Percentiles rank a stretch among this genome's conserved stretches.
phyloP scores from a whole-genome alignment of 768 basidiomycete genomes.

The Amanita phalloides region DNA sequence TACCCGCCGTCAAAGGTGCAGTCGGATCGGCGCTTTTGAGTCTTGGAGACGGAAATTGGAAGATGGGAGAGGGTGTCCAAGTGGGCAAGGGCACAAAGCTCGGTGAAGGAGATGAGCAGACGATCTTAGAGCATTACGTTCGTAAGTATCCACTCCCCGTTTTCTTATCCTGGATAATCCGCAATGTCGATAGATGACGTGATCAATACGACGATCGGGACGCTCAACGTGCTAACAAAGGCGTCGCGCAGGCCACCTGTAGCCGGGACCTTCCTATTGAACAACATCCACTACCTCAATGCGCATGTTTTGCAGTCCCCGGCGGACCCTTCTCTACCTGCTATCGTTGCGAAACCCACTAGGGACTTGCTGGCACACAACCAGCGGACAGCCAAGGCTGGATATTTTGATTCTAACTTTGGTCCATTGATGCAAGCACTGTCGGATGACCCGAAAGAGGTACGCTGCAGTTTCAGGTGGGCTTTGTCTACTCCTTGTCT shows the following conservation, averaged over 20 bases:
- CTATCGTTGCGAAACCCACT: constrained; percentile 50
- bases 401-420: constrained; percentile 78
- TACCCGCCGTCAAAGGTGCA: constrained; percentile 62
- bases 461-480: constrained; percentile 8
- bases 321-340: constrained; percentile 29
- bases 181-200: constrained; percentile 47
- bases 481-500: not conserved
- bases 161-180: not conserved
- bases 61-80: constrained; percentile 76
- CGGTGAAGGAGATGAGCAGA: constrained; percentile 43
- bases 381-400: constrained; percentile 74
- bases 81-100: constrained; percentile 39
- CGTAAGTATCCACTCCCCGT: constrained; percentile 33
- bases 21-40: constrained; percentile 55
- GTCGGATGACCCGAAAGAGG: constrained; percentile 53
- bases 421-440: constrained; percentile 63
- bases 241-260: constrained; percentile 51
- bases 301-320: constrained; percentile 46
- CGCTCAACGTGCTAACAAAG: constrained; percentile 53
- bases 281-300: constrained; percentile 67
- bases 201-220: constrained; percentile 51
- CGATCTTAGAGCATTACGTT: constrained; percentile 65
- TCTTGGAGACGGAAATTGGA: constrained; percentile 86
- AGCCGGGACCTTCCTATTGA: constrained; percentile 68
- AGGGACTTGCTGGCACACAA: constrained; percentile 54